Percentiles rank a stretch among this genome's conserved stretches.
These are phyloP conservation scores for Alternaria metachromatica DNA, from an alignment of 2,329 filamentous ascomycete species.

Conservation along the genomic window DNA sequence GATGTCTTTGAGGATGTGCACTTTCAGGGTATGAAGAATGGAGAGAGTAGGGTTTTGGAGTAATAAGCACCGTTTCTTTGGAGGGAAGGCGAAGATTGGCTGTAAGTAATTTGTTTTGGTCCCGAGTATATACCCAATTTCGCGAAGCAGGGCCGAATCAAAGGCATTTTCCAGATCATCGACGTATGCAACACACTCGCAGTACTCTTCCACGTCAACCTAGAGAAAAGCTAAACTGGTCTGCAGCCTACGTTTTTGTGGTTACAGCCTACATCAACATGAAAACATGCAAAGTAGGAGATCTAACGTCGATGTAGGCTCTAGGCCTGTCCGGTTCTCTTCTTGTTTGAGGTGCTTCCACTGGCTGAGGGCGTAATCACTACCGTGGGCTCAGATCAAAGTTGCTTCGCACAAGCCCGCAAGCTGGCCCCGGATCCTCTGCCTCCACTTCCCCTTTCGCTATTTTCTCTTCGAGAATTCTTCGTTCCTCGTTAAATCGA, in stretches of 20 bases:
- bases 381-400: not conserved
- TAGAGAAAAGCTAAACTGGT: not conserved
- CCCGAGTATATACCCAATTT: not conserved
- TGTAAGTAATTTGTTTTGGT: not conserved
- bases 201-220: not conserved
- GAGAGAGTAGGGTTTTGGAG: constrained; percentile 61
- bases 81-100: no score
- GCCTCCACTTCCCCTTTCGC: not conserved
- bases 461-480: not conserved
- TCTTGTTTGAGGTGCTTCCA: not conserved
- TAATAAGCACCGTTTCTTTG: constrained; percentile 28
- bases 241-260: not conserved
- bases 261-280: not conserved
- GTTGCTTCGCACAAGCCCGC: not conserved
- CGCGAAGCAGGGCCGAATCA: not conserved
- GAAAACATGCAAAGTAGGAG: not conserved
- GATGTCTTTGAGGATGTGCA: constrained; percentile 30
- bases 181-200: not conserved
- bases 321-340: not conserved
- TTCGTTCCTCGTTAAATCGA: not conserved
- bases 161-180: not conserved
- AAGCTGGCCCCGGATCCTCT: not conserved
- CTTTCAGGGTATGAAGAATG: constrained; percentile 61
- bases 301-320: not conserved
- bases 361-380: not conserved